Evolutionary conservation across 768 basidiomycete genomes (phyloP), one percentile per base, ranked within the genome.

Genomic region (Lentinus tigrinus): DNA sequence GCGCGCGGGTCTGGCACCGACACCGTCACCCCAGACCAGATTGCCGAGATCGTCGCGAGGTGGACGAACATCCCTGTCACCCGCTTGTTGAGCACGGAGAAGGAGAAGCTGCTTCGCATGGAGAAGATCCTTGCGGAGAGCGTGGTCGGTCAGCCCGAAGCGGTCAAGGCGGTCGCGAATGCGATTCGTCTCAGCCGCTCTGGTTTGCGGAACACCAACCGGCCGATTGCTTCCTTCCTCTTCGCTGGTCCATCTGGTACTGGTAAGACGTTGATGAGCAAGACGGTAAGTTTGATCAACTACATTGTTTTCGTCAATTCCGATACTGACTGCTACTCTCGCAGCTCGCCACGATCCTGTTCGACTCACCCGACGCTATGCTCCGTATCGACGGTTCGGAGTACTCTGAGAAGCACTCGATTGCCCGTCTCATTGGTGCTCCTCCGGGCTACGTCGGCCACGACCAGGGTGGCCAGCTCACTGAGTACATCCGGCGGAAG

Each of bases 21-120:
- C 60, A 78, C 78, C 10, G 95, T 97, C 47, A 90, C 89, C 4
- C 80, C 93, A 17, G 93, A 95, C 60, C 86, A 91, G 60, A 98
- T 99, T 58, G 93, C 94, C 17, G 92, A 95, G 70, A 95, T 98
- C 61, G 93, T 98, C 24, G 89, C 85, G 19, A 82, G 89, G 56
- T 98, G 95, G 95, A 96, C 94, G 3, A 87, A 85, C 42, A 92
- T 98, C 55, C 96, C 96, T 2, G 90, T 96, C 13, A 90, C 89
- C 27, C 81, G 89, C 21, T 77, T 97, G 38, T 81, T 93, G 77
- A 88, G 89, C n/a, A 85, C 90, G 1, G 91, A 98, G 75, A 88
- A 87, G 72, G 93, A 98, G 70, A 95, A 96, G 73, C 75, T 94
- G 26, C 73, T 94, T 39, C 77, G 79, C 67, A 85, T 98, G 88